Evolutionary conservation across 176 grass and related monocot genomes (phyloP), one percentile per base, ranked within the genome.

Genomic region (Rhynchospora tenuis): DNA sequence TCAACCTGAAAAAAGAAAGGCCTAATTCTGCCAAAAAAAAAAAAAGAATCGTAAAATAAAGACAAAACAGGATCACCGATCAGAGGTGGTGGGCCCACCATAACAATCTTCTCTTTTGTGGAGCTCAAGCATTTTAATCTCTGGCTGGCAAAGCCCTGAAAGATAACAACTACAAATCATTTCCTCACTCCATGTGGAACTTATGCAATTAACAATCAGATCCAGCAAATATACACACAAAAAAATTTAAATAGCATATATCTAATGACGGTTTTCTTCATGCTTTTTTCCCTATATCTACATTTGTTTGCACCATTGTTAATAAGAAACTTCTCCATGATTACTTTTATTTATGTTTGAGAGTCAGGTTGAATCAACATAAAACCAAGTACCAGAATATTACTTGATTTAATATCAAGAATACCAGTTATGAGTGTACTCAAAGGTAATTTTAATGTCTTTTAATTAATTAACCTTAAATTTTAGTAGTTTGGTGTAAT

Each of bases 101-200:
- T 86, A 90, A 71, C 97, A 99, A 58, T 93, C 88, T 85, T 92
- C 92, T 60, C 88, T 89, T 87, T 78, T 80, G 80, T 99, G 97
- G 69, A 99, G 97, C 85, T 99, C 86, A 33, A 92, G 83, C 97
- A 99, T 96, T 88, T 96, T 99, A 28, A 87, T 88, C 58, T 93
- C 97, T 46, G 93, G 93, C 16, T 94, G 78, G 86, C 97, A 99
- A 57, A 99, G 85, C 61, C 97, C 97, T 96, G 85, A 74, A 69
- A 55, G 61, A 73, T 69, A 64, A 29, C n/a, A 78, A 81, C 66
- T 16, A 15, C 29, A 83, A 89, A 83, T 89, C 5, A 38, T 4
- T 43, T 42, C 84, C 43, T 65, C 16, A 82, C 10, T 56, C 9
- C 7, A 60, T 84, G 78, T 71, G 81, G 31, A 51, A 4, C 14